Conservation (phyloP, 768 basidiomycete species). For the Russula foetens region DNA sequence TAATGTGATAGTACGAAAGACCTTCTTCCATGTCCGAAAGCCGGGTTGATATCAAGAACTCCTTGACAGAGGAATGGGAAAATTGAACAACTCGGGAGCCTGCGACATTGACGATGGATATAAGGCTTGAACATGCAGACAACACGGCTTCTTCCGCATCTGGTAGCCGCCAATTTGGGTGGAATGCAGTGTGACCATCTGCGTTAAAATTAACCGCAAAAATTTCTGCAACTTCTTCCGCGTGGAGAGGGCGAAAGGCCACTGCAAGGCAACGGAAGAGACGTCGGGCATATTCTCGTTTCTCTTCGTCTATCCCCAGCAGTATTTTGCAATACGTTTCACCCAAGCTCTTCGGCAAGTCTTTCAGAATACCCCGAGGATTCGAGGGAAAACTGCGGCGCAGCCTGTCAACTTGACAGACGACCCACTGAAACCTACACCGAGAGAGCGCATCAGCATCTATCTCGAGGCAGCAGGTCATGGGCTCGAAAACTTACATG, state of each 20-base stretch:
- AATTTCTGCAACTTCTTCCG: background rate
- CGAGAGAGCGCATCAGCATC: background rate
- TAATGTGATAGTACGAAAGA: background rate
- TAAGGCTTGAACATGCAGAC: slow-evolving; percentile 1
- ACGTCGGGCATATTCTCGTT: background rate
- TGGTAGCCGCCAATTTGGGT: background rate
- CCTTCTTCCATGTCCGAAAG: background rate
- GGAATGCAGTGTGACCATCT: background rate
- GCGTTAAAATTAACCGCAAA: background rate
- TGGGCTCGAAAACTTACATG: background rate
- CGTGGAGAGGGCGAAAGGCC: background rate
- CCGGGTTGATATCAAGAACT: slow-evolving; percentile 1
- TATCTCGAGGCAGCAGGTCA: background rate
- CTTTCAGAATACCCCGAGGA: background rate
- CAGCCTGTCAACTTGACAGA: background rate
- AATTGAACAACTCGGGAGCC: background rate
- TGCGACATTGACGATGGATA: background rate
- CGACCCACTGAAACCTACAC: slow-evolving; percentile 2
- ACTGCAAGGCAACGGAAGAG: background rate
- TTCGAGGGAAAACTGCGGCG: background rate
- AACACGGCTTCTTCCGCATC: background rate
- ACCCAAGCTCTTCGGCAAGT: background rate
- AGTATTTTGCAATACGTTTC: background rate
- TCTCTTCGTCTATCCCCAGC: background rate
- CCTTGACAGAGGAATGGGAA: slow-evolving; percentile 1